Base-by-base conservation (phyloP, 2,329 filamentous ascomycete genomes). In the Fulvia fulva region DNA sequence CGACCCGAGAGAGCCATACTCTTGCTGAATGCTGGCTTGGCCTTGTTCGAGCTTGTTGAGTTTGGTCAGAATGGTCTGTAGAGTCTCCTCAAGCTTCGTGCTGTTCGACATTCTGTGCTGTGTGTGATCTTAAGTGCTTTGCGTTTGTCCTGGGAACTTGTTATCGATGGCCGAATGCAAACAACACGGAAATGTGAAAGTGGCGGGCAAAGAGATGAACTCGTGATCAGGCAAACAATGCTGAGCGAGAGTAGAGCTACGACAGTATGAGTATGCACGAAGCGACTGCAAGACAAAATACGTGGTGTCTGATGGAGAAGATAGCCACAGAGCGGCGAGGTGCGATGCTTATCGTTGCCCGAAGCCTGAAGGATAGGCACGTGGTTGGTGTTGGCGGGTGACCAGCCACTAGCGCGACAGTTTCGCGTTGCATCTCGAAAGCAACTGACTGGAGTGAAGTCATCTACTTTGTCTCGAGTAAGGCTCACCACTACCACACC, bases 41-140 rank as follows among this genome's bases (percentile, higher is more conserved):
- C 84, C 83, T 63, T 77, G 70, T 61, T 84, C 79, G 59, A 87
- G 71, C n/a, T 76, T 75, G 65, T 79, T 81, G 57, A 87, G 71
- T 43, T 78, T 78, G 43, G 76, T 72, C 23, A 86, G 75, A 64
- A 87, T 83, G 71, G 83, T 79, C 63, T 79, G 78, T 58, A 85
- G 74, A 47, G 62, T 65, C 25, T 57, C 54, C 28, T 55, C 50
- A 22, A 65, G 34, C 44, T 51, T 57, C 26, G 56, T 55, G 30
- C 55, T 53, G n/a, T 30, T 23, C 16, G 59, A 52, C 37, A 56
- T 56, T 1, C 1, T 56, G 54, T 50, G 5, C 1, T 56, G 54
- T 50, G 11, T 12, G 25, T 41, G 16, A 16, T 41, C 12, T 8
- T 41, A 19, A 7, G 4, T 41, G n/a, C 37, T 14, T 41, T 41